Conservation (phyloP, 1,284 basidiomycete species). For the Melampsora americana region DNA sequence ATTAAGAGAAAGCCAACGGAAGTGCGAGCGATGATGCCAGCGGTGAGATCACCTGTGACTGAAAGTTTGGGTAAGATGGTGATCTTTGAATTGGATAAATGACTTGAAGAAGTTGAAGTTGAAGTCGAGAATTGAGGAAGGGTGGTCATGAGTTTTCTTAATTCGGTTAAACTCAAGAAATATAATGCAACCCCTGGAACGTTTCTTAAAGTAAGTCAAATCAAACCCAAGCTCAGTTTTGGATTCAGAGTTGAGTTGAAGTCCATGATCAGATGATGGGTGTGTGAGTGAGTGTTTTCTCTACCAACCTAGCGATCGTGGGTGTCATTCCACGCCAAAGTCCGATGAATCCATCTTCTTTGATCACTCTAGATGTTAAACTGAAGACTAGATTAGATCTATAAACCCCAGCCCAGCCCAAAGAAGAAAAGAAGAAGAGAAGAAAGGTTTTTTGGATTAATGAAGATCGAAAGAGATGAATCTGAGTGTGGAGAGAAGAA, state of each 20-base stretch:
- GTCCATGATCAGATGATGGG: no score
- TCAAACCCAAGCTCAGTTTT: neutral
- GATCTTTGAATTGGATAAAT: slow-evolving; percentile 19
- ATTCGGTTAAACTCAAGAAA: slow-evolving; percentile 77
- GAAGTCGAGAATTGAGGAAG: slow-evolving; percentile 56
- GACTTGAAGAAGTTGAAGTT: slow-evolving; percentile 47
- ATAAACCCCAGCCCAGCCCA: no score
- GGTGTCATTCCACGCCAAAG: slow-evolving; percentile 77
- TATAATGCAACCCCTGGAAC: slow-evolving; percentile 89
- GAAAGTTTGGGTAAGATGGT: slow-evolving; percentile 69
- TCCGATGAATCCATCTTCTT: slow-evolving; percentile 55
- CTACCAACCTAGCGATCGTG: slow-evolving; percentile 66
- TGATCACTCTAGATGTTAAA: slow-evolving; percentile 53
- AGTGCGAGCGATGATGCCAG: slow-evolving; percentile 81
- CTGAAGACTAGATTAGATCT: slow-evolving; percentile 5
- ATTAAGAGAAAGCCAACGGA: slow-evolving; percentile 83
- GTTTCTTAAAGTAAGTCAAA: slow-evolving; percentile 72
- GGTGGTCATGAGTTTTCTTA: slow-evolving; percentile 65
- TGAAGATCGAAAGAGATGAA: neutral
- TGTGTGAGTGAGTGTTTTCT: no score
- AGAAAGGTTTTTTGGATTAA: neutral
- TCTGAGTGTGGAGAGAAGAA: no score
- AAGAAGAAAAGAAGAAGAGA: neutral
- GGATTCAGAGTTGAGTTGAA: no score
- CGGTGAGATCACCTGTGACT: slow-evolving; percentile 76